These are phyloP conservation scores for Rubroboletus pulcherrimus DNA, from an alignment of 768 basidiomycete genomes.

Conservation along the genomic window DNA sequence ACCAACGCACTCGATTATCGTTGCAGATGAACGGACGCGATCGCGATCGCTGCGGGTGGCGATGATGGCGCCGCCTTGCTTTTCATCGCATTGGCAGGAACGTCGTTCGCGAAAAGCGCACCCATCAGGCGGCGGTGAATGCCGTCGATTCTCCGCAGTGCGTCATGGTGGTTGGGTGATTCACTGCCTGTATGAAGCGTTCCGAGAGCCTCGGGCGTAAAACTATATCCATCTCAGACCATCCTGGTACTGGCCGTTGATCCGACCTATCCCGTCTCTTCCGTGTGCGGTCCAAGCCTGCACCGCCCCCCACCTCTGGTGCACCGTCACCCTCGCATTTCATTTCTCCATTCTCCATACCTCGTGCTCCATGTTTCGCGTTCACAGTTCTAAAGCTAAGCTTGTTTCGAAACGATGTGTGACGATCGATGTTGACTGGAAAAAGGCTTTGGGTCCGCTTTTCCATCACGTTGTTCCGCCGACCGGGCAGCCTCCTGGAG, in stretches of 20 bases:
- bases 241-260: slow-evolving; percentile 11
- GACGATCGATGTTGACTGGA: slow-evolving; percentile 1
- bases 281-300: background rate
- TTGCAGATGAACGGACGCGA: slow-evolving; percentile 1
- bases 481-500: slow-evolving; percentile 9
- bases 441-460: slow-evolving; percentile 7
- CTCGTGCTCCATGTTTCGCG: background rate
- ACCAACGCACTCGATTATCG: background rate
- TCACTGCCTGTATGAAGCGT: slow-evolving; percentile 11
- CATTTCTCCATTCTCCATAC: slow-evolving; percentile 1
- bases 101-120: background rate
- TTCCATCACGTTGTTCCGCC: slow-evolving; percentile 18
- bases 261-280: slow-evolving; percentile 21
- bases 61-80: background rate
- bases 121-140: background rate
- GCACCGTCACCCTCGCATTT: background rate
- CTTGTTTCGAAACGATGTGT: slow-evolving; percentile 1
- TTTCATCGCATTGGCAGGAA: background rate
- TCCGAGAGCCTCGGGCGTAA: slow-evolving; percentile 17
- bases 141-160: slow-evolving; percentile 11
- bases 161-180: background rate
- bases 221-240: slow-evolving; percentile 7
- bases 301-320: background rate
- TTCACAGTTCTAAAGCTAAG: slow-evolving; percentile 1
- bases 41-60: slow-evolving; percentile 9